Evolutionary conservation across 305 asterid species (phyloP), one percentile per base, ranked within the genome.

Genomic region (Lippia alba): DNA sequence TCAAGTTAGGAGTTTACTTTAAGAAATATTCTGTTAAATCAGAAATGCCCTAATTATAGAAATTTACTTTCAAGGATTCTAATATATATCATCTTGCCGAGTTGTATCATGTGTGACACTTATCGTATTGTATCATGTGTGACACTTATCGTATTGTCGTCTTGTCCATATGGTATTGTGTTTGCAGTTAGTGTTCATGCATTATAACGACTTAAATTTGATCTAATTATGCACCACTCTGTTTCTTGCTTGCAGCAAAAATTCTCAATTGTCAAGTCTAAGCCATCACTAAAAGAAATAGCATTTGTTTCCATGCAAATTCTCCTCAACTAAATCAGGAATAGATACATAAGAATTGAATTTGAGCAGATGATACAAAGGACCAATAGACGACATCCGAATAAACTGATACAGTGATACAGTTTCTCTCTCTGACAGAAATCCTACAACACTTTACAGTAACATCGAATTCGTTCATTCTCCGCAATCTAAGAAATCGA

Each of bases 401-500:
- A 54, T 19, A 24, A 70, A 49, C 41, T 34, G 70, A 44, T 41
- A 72, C 60, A 49, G 30, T 55, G 39, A 24, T 24, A 36, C 41
- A 36, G 9, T 36, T 36, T 36, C n/a, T 8, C 41, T 36, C 19
- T 34, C 19, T 24, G 30, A 74, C 64, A 12, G 10, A 73, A 48
- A n/a, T 41, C 69, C 84, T 79, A 82, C 77, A 73, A 72, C 66
- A 70, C 81, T 84, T 83, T 81, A 83, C 87, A 87, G 66, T 79
- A 74, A 40, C 70, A 73, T 60, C 12, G 45, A 48, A 55, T 66
- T 12, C 71, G 54, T 66, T 63, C 62, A 57, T 66, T 63, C 62
- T 0, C 17, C 15, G 54, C 39, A 71, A 51, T 54, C 66, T 79
- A 93, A 18, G 97, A 93, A 73, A 91, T 81, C 56, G 98, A 93